These are phyloP conservation scores for Oryza meyeriana DNA, from an alignment of 176 grass and related monocot genomes.

Conservation along the genomic window DNA sequence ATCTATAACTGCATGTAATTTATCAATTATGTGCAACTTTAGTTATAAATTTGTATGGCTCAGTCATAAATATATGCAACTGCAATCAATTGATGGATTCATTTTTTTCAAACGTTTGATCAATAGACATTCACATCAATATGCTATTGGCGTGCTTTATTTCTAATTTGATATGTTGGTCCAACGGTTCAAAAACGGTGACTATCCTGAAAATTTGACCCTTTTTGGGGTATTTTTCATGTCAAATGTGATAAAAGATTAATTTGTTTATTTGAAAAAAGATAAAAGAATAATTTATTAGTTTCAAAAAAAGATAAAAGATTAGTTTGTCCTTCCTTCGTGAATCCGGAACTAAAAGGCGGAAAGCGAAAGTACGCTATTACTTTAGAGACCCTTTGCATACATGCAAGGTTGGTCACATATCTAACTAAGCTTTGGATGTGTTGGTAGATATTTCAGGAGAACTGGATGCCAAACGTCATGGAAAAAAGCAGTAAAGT, in stretches of 20 bases:
- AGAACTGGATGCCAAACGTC: constrained; percentile 44
- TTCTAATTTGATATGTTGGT: neutral
- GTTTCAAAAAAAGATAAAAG: no score
- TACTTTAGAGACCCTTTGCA: constrained; percentile 13
- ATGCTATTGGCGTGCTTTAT: neutral
- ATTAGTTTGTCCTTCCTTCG: neutral
- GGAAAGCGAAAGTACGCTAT: constrained; percentile 7
- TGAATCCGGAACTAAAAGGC: neutral
- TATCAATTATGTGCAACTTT: no score
- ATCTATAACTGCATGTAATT: no score
- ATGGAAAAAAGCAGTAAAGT: constrained; percentile 23
- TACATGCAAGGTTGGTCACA: constrained; percentile 28
- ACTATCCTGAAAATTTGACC: neutral
- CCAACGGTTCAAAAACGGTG: neutral
- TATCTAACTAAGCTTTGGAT: constrained; percentile 19
- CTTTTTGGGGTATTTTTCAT: neutral
- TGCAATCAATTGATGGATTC: no score
- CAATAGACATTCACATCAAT: no score
- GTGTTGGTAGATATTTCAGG: constrained; percentile 15
- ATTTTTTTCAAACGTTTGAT: no score
- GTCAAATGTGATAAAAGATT: neutral
- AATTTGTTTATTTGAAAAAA: no score
- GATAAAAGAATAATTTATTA: neutral
- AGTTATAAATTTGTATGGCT: no score
- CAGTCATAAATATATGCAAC: no score